phyloP scores from a whole-genome alignment of 2,329 filamentous ascomycete species.

The Aureobasidium vineae region DNA sequence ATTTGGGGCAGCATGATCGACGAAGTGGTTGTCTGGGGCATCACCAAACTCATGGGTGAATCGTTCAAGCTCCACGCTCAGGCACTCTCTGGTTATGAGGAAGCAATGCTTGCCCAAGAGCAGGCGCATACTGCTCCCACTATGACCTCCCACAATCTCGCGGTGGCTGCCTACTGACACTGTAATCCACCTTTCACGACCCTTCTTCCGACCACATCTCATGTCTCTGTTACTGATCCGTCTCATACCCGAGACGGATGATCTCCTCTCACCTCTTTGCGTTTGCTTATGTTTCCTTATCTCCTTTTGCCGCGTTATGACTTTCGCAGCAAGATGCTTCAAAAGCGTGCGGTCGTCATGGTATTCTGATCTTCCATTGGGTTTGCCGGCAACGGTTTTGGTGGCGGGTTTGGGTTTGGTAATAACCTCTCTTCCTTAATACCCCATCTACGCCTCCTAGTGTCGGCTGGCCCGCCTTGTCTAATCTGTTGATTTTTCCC shows the following conservation, averaged over 20 bases:
- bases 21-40: constrained; percentile 98
- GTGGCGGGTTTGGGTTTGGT: constrained; percentile 10
- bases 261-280: constrained; percentile 18
- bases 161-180: constrained; percentile 30
- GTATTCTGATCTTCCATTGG: constrained; percentile 25
- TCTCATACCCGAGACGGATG: constrained; percentile 14
- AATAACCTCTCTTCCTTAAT: constrained; percentile 28
- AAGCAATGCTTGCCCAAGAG: constrained; percentile 59
- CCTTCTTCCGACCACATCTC: constrained; percentile 9
- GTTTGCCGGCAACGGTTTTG: constrained; percentile 23
- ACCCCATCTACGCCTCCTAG: constrained; percentile 20
- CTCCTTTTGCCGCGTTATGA: constrained; percentile 16
- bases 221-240: constrained; percentile 13
- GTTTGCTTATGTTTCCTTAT: not conserved
- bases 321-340: constrained; percentile 11
- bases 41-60: constrained; percentile 95
- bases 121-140: constrained; percentile 44
- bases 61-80: constrained; percentile 96
- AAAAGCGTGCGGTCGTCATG: constrained; percentile 21
- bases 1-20: constrained; percentile 98
- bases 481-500: constrained; percentile 30
- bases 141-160: constrained; percentile 43
- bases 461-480: constrained; percentile 41
- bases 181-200: constrained; percentile 14
- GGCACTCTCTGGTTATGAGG: constrained; percentile 90